Evolutionary conservation across 73 alveolate genomes (phyloP).

Genomic region (Paramecium sonneborni): DNA sequence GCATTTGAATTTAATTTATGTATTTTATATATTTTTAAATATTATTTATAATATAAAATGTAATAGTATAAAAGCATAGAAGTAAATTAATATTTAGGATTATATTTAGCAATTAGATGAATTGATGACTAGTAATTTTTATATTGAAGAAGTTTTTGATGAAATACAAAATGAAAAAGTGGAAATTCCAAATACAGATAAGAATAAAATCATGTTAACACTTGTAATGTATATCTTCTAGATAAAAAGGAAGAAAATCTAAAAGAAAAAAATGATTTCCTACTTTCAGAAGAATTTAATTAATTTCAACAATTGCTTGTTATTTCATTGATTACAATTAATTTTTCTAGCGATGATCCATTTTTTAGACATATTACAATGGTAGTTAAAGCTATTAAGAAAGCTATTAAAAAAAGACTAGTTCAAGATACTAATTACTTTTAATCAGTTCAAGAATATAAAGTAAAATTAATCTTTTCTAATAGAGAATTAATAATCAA

Average conservation of each 20-base stretch:
- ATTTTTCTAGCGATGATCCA: slow-evolving; percentile 33
- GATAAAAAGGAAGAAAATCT: background rate
- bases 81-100: background rate
- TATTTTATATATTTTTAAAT: background rate
- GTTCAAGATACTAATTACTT: background rate
- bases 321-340: background rate
- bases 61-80: background rate
- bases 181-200: slow-evolving; percentile 1
- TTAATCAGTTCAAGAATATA: background rate
- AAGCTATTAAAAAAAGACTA: background rate
- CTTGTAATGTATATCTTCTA: background rate
- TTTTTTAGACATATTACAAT: slow-evolving; percentile 29
- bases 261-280: background rate
- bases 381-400: background rate
- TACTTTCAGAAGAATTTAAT: background rate
- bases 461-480: background rate
- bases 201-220: background rate
- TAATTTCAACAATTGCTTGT: background rate
- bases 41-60: background rate
- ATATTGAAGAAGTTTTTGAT: background rate
- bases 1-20: background rate
- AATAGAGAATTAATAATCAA: background rate
- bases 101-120: background rate
- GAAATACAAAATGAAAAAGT: background rate
- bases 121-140: background rate